Conservation (phyloP, 2,329 filamentous ascomycete species). For the Aspergillus sp. region DNA sequence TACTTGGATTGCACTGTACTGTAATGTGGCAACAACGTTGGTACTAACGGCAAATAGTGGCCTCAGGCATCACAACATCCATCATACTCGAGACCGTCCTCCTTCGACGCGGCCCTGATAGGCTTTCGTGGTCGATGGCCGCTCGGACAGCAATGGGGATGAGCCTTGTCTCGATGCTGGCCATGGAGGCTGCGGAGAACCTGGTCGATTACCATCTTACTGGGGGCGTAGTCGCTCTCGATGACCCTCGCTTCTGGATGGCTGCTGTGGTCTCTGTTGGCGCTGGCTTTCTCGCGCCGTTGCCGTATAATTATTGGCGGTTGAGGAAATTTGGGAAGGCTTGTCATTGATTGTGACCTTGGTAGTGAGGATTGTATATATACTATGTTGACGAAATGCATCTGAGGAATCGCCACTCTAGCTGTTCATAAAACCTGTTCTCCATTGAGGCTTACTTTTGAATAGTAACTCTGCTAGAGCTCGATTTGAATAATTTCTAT, state of each 20-base stretch:
- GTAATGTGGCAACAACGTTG: no score
- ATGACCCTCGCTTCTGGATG: slow-evolving; percentile 52
- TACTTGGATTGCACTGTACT: no score
- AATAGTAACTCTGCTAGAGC: no score
- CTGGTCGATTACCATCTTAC: slow-evolving; percentile 57
- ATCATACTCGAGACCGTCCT: slow-evolving; percentile 55
- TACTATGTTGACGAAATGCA: no score
- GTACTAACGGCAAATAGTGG: no score
- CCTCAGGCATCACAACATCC: slow-evolving; percentile 52
- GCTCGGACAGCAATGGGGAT: slow-evolving; percentile 57
- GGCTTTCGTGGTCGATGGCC: slow-evolving; percentile 48
- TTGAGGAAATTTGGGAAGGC: slow-evolving; percentile 50
- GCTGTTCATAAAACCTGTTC: no score
- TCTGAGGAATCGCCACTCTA: no score
- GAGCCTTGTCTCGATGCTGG: slow-evolving; percentile 60
- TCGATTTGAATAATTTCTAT: no score
- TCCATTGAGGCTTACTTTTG: no score
- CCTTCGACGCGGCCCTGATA: slow-evolving; percentile 50
- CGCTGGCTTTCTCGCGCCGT: slow-evolving; percentile 43
- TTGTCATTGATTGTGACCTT: slow-evolving; percentile 16
- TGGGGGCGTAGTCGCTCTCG: slow-evolving; percentile 50
- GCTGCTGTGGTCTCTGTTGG: slow-evolving; percentile 43
- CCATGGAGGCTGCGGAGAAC: slow-evolving; percentile 59
- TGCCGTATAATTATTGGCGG: slow-evolving; percentile 56
- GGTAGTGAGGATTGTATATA: no score